Evolutionary conservation across 768 basidiomycete species (phyloP), one percentile per base, ranked within the genome.

Genomic region (Podaxis sp.): DNA sequence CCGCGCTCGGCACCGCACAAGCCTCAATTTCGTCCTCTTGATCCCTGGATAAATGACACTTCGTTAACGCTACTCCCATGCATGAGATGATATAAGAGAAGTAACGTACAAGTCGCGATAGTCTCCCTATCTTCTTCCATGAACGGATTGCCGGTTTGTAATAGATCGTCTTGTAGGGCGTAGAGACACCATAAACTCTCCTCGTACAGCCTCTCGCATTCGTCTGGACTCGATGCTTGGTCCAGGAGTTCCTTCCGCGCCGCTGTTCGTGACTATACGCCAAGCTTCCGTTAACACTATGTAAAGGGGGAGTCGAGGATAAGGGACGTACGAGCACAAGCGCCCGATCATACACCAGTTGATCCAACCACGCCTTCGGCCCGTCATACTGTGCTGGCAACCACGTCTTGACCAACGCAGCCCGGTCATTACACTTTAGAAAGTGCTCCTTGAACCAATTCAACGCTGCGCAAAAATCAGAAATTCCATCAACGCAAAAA

Each of bases 381-480:
- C 91, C 91, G 18, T 88, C 84, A 61, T 94, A 91, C 59, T 91
- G 90, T 54, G 83, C 83, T 4, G 91, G 91, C 13, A 93, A 71
- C 91, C 92, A 93, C 0, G 90, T 91, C 82, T 91, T 93, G 46
- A 93, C 89, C 16, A 91, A 72, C 50, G 92, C 88, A 16, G 93
- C 92, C 42, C 95, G 91, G 61, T 96, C 94, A 68, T 92, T 91
- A 68, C 93, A 96, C 70, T 95, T 95, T 67, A 95, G 86, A 72
- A 97, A 99, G 64, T 94, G 89, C 11, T 89, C 87, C 69, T 90
- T 91, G 76, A 97, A 95, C 95, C 95, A 99, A 55, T 85, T 74
- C 38, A 92, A 75, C 5, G 91, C 91, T 93, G 66, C 50, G 61
- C 27, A 57, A 35, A 35, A 62, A n/a, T 50, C 61, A 57, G 42